Conservation (phyloP, 2,329 filamentous ascomycete genomes). For the Ascochyta clinopodiicola region DNA sequence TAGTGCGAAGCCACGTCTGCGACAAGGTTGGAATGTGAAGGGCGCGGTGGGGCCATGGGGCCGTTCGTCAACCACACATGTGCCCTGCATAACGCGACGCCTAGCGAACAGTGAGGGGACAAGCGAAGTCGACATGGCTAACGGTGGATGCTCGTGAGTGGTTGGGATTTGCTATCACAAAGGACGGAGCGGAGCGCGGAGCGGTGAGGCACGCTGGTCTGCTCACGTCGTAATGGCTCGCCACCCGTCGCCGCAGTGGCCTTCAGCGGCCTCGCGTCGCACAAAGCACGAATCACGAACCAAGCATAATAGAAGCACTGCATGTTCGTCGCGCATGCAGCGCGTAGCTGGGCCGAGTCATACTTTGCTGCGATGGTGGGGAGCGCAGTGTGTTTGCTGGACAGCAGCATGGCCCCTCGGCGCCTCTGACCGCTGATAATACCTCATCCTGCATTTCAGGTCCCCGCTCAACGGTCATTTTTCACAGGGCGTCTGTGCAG, state of each 20-base stretch:
- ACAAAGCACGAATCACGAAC: background rate
- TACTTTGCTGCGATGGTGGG: constrained; percentile 12
- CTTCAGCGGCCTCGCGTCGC: no score
- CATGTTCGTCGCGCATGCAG: constrained; percentile 14
- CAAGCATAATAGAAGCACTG: constrained; percentile 1
- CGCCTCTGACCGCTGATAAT: constrained; percentile 26
- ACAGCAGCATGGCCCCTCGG: constrained; percentile 6
- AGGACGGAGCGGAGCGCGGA: constrained; percentile 3
- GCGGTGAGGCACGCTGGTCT: constrained; percentile 7
- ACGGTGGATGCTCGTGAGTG: constrained; percentile 5
- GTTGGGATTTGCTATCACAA: background rate
- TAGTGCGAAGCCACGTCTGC: constrained; percentile 9
- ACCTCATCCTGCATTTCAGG: constrained; percentile 27
- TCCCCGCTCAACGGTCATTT: no score
- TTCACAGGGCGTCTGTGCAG: constrained; percentile 8
- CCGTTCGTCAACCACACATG: constrained; percentile 12
- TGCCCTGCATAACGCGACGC: constrained; percentile 19
- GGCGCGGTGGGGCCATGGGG: constrained; percentile 8
- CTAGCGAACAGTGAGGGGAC: constrained; percentile 10
- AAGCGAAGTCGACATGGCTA: constrained; percentile 9
- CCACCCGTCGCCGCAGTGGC: constrained; percentile 7
- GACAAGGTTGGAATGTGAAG: constrained; percentile 15
- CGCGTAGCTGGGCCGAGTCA: constrained; percentile 5
- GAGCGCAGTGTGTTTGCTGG: background rate
- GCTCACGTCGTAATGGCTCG: background rate